phyloP scores from a whole-genome alignment of 805 yeast genomes.

The Metschnikowia bowlesiae region DNA sequence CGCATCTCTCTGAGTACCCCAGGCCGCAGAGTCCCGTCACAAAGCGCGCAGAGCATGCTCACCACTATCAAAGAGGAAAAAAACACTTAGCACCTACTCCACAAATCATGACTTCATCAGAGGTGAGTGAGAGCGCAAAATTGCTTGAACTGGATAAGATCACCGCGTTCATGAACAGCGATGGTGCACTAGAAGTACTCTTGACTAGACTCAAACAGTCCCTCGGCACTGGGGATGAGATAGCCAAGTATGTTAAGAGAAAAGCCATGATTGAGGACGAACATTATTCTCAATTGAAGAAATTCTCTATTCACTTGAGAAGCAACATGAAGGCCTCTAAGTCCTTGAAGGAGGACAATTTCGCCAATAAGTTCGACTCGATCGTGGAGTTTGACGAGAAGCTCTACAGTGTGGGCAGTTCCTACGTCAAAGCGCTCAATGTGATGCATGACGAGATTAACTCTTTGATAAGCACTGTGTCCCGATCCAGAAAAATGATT shows the following conservation, averaged over 20 bases:
- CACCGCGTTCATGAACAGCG: conserved; percentile 54
- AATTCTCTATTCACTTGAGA: conserved; percentile 57
- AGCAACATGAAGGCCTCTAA: conserved; percentile 41
- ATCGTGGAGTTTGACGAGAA: conserved; percentile 77
- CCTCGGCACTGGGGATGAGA: conserved; percentile 78
- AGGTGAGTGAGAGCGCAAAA: conserved; percentile 11
- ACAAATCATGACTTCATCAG: conserved; percentile 1
- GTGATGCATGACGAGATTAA: conserved; percentile 82
- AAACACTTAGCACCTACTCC: not conserved
- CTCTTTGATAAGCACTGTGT: conserved; percentile 65
- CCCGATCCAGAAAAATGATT: conserved; percentile 65
- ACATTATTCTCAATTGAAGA: conserved; percentile 67
- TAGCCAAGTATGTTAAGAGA: conserved; percentile 70
- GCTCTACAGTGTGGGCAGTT: conserved; percentile 59
- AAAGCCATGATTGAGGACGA: conserved; percentile 77
- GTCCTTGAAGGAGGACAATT: conserved; percentile 57
- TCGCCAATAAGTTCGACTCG: conserved; percentile 60
- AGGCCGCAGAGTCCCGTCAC: not conserved
- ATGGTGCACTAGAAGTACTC: conserved; percentile 70
- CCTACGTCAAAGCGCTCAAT: conserved; percentile 74
- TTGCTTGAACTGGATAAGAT: conserved; percentile 39
- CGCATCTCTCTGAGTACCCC: not conserved
- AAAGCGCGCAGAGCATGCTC: not conserved
- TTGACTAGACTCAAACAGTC: conserved; percentile 74
- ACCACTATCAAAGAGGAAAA: not conserved